Percentiles rank a stretch among this genome's conserved stretches.
Conservation (phyloP, 2,329 filamentous ascomycete genomes). For the Cercospora sojina region DNA sequence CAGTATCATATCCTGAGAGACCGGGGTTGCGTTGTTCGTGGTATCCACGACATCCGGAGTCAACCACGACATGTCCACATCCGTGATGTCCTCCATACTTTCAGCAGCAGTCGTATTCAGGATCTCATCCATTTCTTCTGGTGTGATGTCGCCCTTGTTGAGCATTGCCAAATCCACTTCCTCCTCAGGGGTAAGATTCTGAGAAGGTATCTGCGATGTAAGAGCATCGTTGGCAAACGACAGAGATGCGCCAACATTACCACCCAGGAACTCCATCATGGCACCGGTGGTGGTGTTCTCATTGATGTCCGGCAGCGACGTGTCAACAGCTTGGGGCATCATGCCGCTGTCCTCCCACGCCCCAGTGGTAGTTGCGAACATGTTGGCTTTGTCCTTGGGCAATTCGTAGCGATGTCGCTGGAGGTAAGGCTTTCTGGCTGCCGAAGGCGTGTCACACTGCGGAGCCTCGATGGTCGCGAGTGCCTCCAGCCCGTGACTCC, state of each 20-base stretch:
- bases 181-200: conserved; percentile 2
- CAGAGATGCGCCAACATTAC: conserved; percentile 24
- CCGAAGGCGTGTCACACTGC: conserved; percentile 1
- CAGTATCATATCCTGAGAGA: conserved; percentile 23
- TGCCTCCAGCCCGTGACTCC: conserved; percentile 19
- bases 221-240: conserved; percentile 30
- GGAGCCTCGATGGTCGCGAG: conserved; percentile 18
- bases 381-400: conserved; percentile 29
- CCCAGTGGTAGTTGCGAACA: conserved; percentile 33
- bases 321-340: conserved; percentile 31
- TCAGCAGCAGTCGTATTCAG: conserved; percentile 21
- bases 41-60: conserved; percentile 5
- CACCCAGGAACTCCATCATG: conserved; percentile 36
- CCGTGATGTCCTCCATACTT: neutral
- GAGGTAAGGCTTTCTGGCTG: conserved; percentile 23
- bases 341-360: conserved; percentile 34
- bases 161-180: conserved; percentile 13
- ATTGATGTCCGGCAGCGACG: conserved; percentile 19
- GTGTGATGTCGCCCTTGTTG: conserved; percentile 14
- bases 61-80: conserved; percentile 14
- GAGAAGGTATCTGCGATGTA: conserved; percentile 23
- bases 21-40: conserved; percentile 1
- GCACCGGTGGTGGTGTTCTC: conserved; percentile 29
- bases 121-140: conserved; percentile 27
- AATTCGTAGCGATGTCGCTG: conserved; percentile 33